Percentiles rank a stretch among this genome's conserved stretches.
These are phyloP conservation scores for Daldinia caldariorum DNA, from an alignment of 495 filamentous ascomycete genomes.

Conservation along the genomic window DNA sequence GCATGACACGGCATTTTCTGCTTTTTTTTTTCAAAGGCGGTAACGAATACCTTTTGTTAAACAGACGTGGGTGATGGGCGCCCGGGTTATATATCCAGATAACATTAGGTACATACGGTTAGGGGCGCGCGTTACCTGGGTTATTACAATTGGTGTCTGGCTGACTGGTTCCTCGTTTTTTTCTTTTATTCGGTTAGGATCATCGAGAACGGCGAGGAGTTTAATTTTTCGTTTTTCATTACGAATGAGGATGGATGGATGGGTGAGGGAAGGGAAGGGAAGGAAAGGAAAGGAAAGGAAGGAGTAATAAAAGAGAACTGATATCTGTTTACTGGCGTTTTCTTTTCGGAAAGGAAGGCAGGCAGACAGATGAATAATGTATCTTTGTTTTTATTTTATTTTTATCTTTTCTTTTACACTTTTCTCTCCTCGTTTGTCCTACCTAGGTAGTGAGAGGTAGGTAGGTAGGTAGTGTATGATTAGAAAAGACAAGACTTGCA, in stretches of 20 bases:
- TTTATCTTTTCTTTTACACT: background rate
- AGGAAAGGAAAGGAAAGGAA: background rate
- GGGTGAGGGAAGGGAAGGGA: background rate
- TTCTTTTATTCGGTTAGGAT: background rate
- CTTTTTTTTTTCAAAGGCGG: too few species aligned
- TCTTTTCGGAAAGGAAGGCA: background rate
- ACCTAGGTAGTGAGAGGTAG: too few species aligned
- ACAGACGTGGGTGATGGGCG: too few species aligned
- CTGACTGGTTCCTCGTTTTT: background rate
- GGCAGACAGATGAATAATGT: background rate
- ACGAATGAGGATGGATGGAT: background rate
- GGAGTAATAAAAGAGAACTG: background rate
- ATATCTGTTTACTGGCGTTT: background rate
- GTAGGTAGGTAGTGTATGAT: too few species aligned
- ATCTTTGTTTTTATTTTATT: background rate
- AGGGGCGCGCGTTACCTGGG: background rate
- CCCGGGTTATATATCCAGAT: too few species aligned
- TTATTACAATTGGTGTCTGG: too few species aligned
- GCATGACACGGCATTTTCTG: background rate
- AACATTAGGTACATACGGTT: too few species aligned
- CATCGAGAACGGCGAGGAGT: too few species aligned
- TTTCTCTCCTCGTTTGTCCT: background rate
- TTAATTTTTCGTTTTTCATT: background rate
- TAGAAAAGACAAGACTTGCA: constrained; percentile 8
- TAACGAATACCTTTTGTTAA: too few species aligned